Evolutionary conservation across 129 eudicot species (phyloP).

Genomic region (Pseudognaphalium luteoalbum): DNA sequence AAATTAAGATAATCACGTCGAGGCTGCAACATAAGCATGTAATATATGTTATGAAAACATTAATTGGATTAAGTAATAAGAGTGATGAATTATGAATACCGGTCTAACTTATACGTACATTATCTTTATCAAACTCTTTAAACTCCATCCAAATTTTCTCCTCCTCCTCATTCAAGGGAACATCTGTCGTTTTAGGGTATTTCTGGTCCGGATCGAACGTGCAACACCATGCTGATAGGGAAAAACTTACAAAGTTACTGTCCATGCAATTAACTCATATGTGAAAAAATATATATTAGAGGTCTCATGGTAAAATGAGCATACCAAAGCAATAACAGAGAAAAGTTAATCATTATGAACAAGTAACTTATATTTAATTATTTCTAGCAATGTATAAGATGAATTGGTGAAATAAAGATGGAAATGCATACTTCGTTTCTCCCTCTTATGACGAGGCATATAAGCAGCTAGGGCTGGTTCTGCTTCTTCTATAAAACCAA

Average conservation of each 20-base stretch:
- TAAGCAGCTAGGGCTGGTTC: too few relatives aligned
- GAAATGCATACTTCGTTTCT: neutral
- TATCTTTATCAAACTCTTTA: neutral
- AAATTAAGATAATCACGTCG: neutral
- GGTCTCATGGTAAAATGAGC: neutral
- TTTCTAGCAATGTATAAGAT: neutral
- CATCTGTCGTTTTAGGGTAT: neutral
- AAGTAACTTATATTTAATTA: too few relatives aligned
- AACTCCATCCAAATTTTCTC: constrained; percentile 2
- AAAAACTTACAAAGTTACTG: neutral
- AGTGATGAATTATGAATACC: neutral
- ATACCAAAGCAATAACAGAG: neutral
- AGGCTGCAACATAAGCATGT: neutral
- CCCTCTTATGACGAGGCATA: too few relatives aligned
- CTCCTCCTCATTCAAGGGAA: neutral
- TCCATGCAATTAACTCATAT: neutral
- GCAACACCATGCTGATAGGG: too few relatives aligned
- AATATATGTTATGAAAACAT: neutral
- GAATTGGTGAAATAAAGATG: neutral
- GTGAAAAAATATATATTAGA: too few relatives aligned
- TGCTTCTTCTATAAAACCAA: too few relatives aligned
- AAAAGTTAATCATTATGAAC: neutral
- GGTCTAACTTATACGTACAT: neutral
- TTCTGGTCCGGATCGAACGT: too few relatives aligned
- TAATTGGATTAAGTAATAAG: neutral